Conservation (phyloP, 192 early-diverging fungal species). For the Podila horticola region DNA sequence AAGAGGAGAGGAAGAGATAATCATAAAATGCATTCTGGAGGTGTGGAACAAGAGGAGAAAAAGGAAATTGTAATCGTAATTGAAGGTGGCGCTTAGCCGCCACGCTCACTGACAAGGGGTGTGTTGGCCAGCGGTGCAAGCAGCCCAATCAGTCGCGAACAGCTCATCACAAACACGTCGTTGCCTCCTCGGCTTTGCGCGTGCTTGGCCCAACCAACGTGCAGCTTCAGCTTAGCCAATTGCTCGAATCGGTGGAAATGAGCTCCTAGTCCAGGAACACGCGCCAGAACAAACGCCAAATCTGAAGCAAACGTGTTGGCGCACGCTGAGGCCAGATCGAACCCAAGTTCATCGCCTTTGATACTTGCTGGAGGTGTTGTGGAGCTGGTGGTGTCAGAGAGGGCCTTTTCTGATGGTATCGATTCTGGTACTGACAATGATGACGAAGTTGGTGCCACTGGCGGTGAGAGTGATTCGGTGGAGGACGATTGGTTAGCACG, state of each 20-base stretch:
- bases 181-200: slow-evolving; percentile 50
- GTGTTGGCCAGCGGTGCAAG: slow-evolving; percentile 45
- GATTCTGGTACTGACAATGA: not conserved
- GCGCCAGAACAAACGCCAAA: slow-evolving; percentile 39
- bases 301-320: slow-evolving; percentile 49
- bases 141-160: slow-evolving; percentile 34
- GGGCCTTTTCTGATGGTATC: not conserved
- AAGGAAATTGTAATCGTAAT: not conserved
- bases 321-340: slow-evolving; percentile 45
- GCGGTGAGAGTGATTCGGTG: not conserved
- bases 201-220: slow-evolving; percentile 50
- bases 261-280: slow-evolving; percentile 44
- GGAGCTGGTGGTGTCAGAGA: not conserved
- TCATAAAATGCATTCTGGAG: too few species aligned
- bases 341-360: slow-evolving; percentile 23
- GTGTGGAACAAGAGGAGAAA: not conserved
- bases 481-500: not conserved
- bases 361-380: not conserved
- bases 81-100: slow-evolving; percentile 4
- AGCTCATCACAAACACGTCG: slow-evolving; percentile 53
- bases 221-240: slow-evolving; percentile 44
- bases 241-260: slow-evolving; percentile 51
- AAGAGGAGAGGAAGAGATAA: too few species aligned
- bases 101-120: slow-evolving; percentile 43
- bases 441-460: not conserved